Base-by-base conservation (phyloP, 257 asterid species). In the Cordia subcordata region DNA sequence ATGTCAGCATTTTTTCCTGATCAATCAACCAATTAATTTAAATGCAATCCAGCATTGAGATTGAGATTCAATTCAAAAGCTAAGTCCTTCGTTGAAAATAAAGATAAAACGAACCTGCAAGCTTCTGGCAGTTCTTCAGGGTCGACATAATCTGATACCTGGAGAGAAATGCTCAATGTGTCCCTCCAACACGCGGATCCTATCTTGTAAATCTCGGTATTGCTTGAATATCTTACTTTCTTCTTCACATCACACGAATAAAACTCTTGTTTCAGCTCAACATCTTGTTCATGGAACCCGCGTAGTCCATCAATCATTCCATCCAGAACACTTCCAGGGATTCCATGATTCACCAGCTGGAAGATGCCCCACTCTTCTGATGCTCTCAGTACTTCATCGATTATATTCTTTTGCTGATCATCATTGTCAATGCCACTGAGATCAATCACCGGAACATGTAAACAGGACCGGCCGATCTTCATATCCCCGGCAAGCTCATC, bases 131-230 rank as follows among this genome's bases (percentile, higher is more conserved):
- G 49, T 14, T 85, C 85, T 49, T 73, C 57, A 0, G 87, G 85
- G 20, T 73, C 68, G 51, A 74, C 17, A 11, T 21, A 39, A 33
- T 65, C 67, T 1, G 68, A 20, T n/a, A 0, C 13, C 18, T 8
- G 3, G 13, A 68, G 23, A 21, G 82, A 71, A 22, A 88, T 55
- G 1, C 85, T 67, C 74, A 86, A 61, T 5, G 91, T 69, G 50
- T 90, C 96, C 58, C 82, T 83, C 94, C 94, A 90, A 63, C 70
- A 74, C 5, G 90, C 95, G 17, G 85, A 59, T 8, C 72, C 64
- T 0, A 94, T 77, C 0, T 63, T 61, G 19, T 70, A 81, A 37
- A 83, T 64, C 64, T 82, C 96, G 53, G 79, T 58, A 35, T 79
- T 85, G 70, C 91, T 89, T 0, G 55, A 68, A 55, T 67, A 86